A percentile compares a stretch with the other conserved stretches of the same genome.
Evolutionary conservation across 148 eudicot genomes (phyloP).

Genomic region (Rhododendron simsii): DNA sequence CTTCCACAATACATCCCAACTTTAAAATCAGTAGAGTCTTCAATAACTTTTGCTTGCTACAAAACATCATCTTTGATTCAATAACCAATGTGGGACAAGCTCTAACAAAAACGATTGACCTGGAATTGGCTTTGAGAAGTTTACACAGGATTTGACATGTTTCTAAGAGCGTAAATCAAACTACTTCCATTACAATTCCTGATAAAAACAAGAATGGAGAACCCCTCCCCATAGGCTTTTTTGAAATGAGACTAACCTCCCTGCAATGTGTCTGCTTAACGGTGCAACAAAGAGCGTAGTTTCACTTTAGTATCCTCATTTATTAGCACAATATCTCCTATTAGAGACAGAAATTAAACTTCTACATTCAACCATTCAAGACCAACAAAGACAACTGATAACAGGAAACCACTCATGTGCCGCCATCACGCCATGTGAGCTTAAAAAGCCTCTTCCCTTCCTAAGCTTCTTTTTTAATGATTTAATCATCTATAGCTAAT

Average conservation of each 20-base stretch:
- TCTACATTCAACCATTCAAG: background rate
- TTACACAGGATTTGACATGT: background rate
- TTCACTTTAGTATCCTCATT: background rate
- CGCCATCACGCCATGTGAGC: background rate
- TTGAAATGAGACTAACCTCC: background rate
- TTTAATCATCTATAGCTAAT: background rate
- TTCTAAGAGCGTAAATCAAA: background rate
- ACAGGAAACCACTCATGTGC: background rate
- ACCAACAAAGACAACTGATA: background rate
- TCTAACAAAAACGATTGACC: background rate
- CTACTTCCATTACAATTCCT: background rate
- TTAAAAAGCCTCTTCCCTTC: background rate
- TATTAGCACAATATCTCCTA: background rate
- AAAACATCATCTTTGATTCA: conserved; percentile 11
- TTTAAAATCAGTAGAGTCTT: conserved; percentile 54
- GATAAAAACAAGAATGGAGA: background rate
- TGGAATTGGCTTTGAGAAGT: background rate
- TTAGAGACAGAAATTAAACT: background rate
- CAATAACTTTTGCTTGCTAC: conserved; percentile 82
- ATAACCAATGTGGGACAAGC: background rate
- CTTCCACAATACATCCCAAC: conserved; percentile 69
- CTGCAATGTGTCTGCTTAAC: background rate
- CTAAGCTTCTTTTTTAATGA: background rate
- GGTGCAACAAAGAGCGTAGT: background rate
- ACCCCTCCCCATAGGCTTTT: background rate